These are phyloP conservation scores for Populus tomentosa DNA, from an alignment of 441 rosid species.

Conservation along the genomic window DNA sequence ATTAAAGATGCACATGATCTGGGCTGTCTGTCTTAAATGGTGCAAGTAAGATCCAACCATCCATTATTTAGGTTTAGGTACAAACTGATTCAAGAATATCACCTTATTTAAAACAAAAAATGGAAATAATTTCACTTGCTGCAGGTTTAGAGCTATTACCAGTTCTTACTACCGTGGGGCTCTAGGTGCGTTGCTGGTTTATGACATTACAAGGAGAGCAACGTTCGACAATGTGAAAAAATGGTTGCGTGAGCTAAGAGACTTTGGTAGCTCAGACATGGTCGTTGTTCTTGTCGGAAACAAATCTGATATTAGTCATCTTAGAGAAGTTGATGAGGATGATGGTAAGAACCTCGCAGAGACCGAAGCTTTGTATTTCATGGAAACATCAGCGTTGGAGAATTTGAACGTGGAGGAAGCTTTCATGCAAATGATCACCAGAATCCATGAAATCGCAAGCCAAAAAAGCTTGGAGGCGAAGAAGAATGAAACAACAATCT, in stretches of 20 bases:
- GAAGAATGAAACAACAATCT: slow-evolving; percentile 14
- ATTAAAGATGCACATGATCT: too few species aligned
- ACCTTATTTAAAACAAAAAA: too few species aligned
- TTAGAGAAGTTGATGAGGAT: slow-evolving; percentile 51
- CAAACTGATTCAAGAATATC: too few species aligned
- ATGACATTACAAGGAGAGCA: slow-evolving; percentile 65
- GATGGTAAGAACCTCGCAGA: slow-evolving; percentile 61
- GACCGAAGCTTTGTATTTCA: slow-evolving; percentile 53
- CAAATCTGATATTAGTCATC: slow-evolving; percentile 50
- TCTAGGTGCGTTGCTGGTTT: slow-evolving; percentile 70
- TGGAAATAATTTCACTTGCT: not conserved
- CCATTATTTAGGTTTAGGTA: not conserved
- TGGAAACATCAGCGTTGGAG: slow-evolving; percentile 75
- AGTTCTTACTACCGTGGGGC: slow-evolving; percentile 94
- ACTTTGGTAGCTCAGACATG: slow-evolving; percentile 46
- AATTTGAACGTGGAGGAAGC: slow-evolving; percentile 69
- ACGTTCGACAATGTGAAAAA: slow-evolving; percentile 55
- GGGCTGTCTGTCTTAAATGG: not conserved
- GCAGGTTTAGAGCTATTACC: slow-evolving; percentile 87
- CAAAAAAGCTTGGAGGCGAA: slow-evolving; percentile 53
- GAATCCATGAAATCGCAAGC: slow-evolving; percentile 50
- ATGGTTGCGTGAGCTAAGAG: slow-evolving; percentile 70
- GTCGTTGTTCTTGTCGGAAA: slow-evolving; percentile 74
- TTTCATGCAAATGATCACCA: slow-evolving; percentile 53
- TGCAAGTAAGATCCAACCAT: not conserved